Evolutionary conservation across 2,329 filamentous ascomycete genomes (phyloP).

Genomic region (Pestalotiopsis sp.): DNA sequence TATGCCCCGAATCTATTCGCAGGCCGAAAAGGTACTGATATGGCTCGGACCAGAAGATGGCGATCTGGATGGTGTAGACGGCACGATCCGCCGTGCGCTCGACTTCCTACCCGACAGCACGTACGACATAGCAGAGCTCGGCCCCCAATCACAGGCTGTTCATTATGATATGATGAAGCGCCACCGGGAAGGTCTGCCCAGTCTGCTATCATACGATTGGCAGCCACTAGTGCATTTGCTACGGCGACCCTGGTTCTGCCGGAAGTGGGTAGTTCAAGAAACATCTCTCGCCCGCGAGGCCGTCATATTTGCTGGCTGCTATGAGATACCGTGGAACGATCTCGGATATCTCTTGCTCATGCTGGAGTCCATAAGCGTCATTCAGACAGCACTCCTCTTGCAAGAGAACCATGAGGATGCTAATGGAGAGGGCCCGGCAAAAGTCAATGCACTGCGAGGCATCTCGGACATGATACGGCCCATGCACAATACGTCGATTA

Average conservation of each 20-base stretch:
- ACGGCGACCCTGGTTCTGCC: neutral
- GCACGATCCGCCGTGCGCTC: neutral
- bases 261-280: slow-evolving; percentile 17
- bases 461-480: neutral
- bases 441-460: neutral
- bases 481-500: neutral
- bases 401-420: neutral
- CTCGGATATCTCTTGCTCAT: neutral
- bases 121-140: neutral
- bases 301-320: neutral
- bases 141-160: neutral
- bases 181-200: neutral
- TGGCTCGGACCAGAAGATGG: slow-evolving; percentile 2
- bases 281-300: slow-evolving; percentile 12
- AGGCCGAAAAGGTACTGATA: neutral
- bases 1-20: neutral
- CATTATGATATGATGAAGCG: neutral
- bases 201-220: neutral
- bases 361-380: slow-evolving; percentile 3
- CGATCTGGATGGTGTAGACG: neutral
- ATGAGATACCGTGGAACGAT: neutral
- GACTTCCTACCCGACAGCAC: neutral
- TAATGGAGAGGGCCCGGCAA: neutral
- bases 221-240: neutral
- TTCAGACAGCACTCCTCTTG: neutral